Base-by-base conservation (phyloP, 2,329 filamentous ascomycete genomes). In the Colletotrichum spinosum region DNA sequence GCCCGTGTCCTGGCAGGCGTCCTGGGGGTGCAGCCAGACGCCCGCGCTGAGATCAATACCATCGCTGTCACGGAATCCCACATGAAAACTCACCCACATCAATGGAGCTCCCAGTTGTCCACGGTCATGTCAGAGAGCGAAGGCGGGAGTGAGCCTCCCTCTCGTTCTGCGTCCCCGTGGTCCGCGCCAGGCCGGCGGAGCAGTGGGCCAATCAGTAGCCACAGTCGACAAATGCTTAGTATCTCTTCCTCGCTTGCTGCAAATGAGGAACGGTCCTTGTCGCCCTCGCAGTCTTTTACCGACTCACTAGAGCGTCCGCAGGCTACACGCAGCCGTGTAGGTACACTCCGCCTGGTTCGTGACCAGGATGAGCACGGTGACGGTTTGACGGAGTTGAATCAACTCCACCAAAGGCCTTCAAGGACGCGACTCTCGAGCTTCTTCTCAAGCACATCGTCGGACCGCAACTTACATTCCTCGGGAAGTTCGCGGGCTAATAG, bases 311-410 rank as follows among this genome's bases (percentile, higher is more conserved):
- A 88, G 34, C 78, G 79, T 7, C 86, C 85, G 0, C 76, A 79
- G 44, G 77, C 83, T 2, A 78, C 78, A 9, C 81, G 82, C 69
- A 71, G 76, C 56, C 79, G 82, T 70, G 76, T 70, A 45, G 69
- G 79, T 70, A 78, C 78, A 34, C 69, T 74, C 8, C 82, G 81
- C 48, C 78, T 84, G 37, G 79, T 90, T 45, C 82, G 83, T 17
- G 83, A 90, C 67, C 82, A 86, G 64, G 88, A 90, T 68, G 88
- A 90, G 72, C 80, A 90, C 69, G 87, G 88, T 4, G 88, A 91
- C 70, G 87, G 87, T 2, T 79, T 91, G 33, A 84, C 86, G 6
- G 88, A 90, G 63, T 78, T 91, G 53, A 81, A 86, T 41, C 77
- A 83, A 25, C 77, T 87, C 33, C 80, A 82, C 15, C 78, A 81